Base-by-base conservation (phyloP, 768 basidiomycete genomes). In the Panaeolus cyanescens region DNA sequence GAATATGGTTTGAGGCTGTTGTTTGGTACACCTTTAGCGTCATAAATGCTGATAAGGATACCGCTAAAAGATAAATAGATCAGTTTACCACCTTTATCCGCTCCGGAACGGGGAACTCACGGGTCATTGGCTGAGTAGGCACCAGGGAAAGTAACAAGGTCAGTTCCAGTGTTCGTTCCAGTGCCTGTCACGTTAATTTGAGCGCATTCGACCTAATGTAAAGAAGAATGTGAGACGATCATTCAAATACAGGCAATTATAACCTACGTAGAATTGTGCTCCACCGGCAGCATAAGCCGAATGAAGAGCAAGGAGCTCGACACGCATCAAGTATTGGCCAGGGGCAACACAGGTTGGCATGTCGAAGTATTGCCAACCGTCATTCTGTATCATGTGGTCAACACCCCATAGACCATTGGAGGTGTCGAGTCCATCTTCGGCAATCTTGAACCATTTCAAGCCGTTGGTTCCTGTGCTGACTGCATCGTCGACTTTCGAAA, bases 231-330 rank as follows among this genome's bases (percentile, higher is more conserved):
- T 39, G 2, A 19, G 15, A 19, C 4, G n/a, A n/a, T 12, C 17
- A 39, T 64, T 56, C 20, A 40, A 12, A 33, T 33, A 12, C 20
- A 8, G 45, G 15, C 12, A 6, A 77, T 71, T 90, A 91, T 20
- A n/a, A n/a, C 83, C 80, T 0, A 87, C 85, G 67, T 92, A 92
- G 72, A 91, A 91, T 72, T 91, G 90, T 0, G 87, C 89, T 17
- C 88, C 89, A 9, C 87, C 87, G 31, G 70, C 13, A 1, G 70
- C 67, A 31, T 67, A 76, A 6, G 79, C 89, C 53, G 84, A 57
- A 36, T 64, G 63, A 32, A 64, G 40, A 10, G 63, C 63, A 45
- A 64, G 32, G 8, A 61, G 45, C 63, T 64, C 63, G 31, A 55
- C 45, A 17, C 63, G 32, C 59, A 64, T 61, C 45, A 64, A 36